Evolutionary conservation across 2,329 filamentous ascomycete species (phyloP), one percentile per base, ranked within the genome.

Genomic region (Aspergillus udagawae): DNA sequence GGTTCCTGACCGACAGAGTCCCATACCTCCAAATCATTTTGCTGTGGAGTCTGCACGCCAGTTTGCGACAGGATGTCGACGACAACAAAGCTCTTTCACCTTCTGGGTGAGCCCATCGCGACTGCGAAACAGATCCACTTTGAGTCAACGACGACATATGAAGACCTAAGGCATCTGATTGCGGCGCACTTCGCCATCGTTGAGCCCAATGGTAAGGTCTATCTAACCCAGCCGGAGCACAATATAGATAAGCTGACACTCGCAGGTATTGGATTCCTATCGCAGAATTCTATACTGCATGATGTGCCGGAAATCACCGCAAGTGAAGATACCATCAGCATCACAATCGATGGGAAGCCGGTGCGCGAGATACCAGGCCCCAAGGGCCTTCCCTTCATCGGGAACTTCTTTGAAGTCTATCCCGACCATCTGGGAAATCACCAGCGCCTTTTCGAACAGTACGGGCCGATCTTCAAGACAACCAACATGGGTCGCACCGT

Each of bases 401-500:
- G 83, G 17, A 83, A 79, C 62, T 82, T 78, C 68, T 80, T 80
- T 48, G 81, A 84, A 58, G 69, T 84, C 10, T 85, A 77, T 62
- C 83, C 83, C 0, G 83, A 85, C 60, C 82, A 83, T 58, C 73
- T 85, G 1, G 82, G 83, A 2, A 85, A 85, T 66, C 79, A 83
- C 55, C 76, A 83, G 49, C 75, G 82, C 0, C 70, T 84, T 0
- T 84, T 84, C 51, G 76, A 80, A 1, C 75, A 76, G 44, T 83
- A 82, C 56, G 82, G 82, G 0, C 77, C 79, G 0, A 59, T 85
- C 1, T 75, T 85, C 65, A 76, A 76, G 60, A 84, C 82, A 0
- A 79, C 66, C 23, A 83, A 78, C 65, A 77, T 84, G 71, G 82
- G 82, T 8, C 79, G 69, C 52, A 72, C 67, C 0, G 72, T 76